Percentiles rank a stretch among this genome's conserved stretches.
Conservation (phyloP, 2,329 filamentous ascomycete genomes). For the Aspergillus bombycis region DNA sequence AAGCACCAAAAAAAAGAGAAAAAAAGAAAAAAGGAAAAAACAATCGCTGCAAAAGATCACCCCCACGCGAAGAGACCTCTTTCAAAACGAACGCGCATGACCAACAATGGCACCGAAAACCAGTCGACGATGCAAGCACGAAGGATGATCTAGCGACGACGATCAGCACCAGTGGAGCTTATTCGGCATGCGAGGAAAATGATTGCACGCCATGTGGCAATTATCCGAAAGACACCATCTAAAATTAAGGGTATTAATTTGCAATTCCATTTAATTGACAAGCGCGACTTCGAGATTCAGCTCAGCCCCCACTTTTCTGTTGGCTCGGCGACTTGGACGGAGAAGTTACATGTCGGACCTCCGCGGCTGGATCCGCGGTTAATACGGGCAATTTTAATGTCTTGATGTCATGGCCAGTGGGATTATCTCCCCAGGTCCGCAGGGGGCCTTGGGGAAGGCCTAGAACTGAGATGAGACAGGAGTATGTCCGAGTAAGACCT, state of each 20-base stretch:
- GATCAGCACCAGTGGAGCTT: background rate
- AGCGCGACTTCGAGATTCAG: too few species aligned
- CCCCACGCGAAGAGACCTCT: background rate
- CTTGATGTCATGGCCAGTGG: too few species aligned
- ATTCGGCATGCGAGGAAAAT: background rate
- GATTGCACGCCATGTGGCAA: background rate
- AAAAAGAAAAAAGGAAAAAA: background rate
- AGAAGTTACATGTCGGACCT: too few species aligned
- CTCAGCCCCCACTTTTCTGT: too few species aligned
- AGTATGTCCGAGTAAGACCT: too few species aligned
- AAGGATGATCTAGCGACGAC: background rate
- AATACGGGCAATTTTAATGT: too few species aligned
- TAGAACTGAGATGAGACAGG: too few species aligned
- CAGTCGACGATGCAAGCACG: background rate
- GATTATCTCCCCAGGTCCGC: too few species aligned
- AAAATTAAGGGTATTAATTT: background rate
- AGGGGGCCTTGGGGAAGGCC: too few species aligned
- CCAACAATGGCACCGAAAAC: background rate
- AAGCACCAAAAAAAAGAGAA: background rate
- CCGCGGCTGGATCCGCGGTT: too few species aligned
- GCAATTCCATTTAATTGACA: too few species aligned
- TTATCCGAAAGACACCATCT: background rate
- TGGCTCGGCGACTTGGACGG: too few species aligned
- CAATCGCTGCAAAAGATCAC: background rate
- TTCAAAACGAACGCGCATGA: background rate